Evolutionary conservation across 2,329 filamentous ascomycete species (phyloP).

Genomic region (Fusarium sp.): DNA sequence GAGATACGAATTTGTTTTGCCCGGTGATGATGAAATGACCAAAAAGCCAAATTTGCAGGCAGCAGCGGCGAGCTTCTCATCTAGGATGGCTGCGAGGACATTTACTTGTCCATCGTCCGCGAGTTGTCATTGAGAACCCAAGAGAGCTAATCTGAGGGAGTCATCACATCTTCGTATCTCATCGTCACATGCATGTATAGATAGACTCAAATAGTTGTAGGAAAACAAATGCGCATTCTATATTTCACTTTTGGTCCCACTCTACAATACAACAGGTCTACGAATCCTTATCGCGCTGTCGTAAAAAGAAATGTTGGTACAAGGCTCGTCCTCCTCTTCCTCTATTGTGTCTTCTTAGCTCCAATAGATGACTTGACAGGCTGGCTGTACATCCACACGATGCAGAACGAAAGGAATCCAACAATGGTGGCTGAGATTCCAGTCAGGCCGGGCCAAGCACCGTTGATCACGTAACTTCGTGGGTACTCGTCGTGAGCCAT

Average conservation of each 20-base stretch:
- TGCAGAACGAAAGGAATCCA: constrained; percentile 87
- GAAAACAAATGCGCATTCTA: constrained; percentile 37
- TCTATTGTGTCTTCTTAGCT: constrained; percentile 61
- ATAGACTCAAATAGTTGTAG: neutral
- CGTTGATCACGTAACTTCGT: constrained; percentile 87
- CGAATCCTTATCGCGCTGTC: constrained; percentile 14
- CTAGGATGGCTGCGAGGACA: constrained; percentile 13
- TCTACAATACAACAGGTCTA: constrained; percentile 30
- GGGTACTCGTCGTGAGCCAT: constrained; percentile 98
- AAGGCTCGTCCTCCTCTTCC: constrained; percentile 35
- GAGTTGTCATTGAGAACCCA: constrained; percentile 65
- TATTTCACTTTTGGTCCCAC: constrained; percentile 38
- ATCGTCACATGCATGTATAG: neutral
- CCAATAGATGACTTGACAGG: constrained; percentile 52
- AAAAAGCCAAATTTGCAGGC: constrained; percentile 70
- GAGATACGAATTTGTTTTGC: constrained; percentile 41
- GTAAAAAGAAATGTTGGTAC: constrained; percentile 27
- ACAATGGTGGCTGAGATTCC: constrained; percentile 86
- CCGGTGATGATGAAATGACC: constrained; percentile 64
- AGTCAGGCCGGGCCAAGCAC: constrained; percentile 93
- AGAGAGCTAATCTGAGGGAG: constrained; percentile 69
- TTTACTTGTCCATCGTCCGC: constrained; percentile 33
- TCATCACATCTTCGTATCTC: constrained; percentile 33
- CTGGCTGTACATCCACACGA: constrained; percentile 83
- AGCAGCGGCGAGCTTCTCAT: constrained; percentile 49